Base-by-base conservation (phyloP, 305 asterid species). In the Fraxinus platypoda region DNA sequence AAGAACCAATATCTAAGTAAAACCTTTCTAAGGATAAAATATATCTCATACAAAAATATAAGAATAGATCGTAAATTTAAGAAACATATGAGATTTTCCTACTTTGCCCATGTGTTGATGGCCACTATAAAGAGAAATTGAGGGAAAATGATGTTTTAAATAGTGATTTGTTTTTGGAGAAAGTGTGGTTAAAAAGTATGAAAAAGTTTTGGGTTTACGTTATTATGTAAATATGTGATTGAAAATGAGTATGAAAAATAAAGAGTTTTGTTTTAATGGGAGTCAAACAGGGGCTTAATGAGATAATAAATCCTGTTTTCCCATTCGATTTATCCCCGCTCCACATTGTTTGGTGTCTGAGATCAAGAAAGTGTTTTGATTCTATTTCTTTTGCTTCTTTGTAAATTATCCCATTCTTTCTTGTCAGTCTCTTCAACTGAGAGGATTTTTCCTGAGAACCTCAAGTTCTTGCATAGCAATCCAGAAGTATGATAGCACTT, bases 401-500 rank as follows among this genome's bases (percentile, higher is more conserved):
- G 23, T 71, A 12, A 30, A 70, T 30, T 30, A 70, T 72, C 66
- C 34, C 34, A 77, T 57, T 72, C 66, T 82, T 46, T 43, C 79
- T 57, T 82, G 64, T 25, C 75, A 43, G 25, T 82, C 21, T 49
- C 75, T 83, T 35, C 75, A 52, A 52, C 68, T 11, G 46, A 62
- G 41, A 28, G 26, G 46, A 70, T 33, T 83, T 7, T 30, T 43
- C 30, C 71, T 41, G 35, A 25, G 35, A 83, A 38, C 41, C 71
- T 70, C 79, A 33, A 21, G 57, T 78, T 9, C 57, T 70, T 54
- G 46, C 30, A 37, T 21, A 66, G 71, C 77, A 78, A 68, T 46
- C 74, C 78, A 8, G 78, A 57, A 28, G 8, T 34, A 35, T 62
- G 37, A 34, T 71, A 78, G 37, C 41, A 54, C 64, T 64, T 72